Percentiles rank a stretch among this genome's conserved stretches.
phyloP scores from a whole-genome alignment of 179 eudicot species.

The Nepenthes alata region DNA sequence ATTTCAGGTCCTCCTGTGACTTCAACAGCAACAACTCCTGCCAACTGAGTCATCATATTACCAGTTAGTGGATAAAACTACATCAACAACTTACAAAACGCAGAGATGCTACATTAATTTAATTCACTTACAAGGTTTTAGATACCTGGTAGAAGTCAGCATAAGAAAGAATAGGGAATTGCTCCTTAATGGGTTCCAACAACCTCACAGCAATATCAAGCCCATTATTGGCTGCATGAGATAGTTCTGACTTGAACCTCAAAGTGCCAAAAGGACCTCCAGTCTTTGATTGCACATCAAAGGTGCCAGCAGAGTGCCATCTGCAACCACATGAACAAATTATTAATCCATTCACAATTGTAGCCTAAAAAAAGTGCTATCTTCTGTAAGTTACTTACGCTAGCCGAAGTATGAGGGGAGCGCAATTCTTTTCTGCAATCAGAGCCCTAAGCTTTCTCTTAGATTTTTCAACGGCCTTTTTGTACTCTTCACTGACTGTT shows the following conservation, averaged over 20 bases:
- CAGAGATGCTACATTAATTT: too few relatives aligned
- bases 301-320: conserved; percentile 99
- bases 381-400: conserved; percentile 27
- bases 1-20: conserved; percentile 85
- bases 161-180: conserved; percentile 56
- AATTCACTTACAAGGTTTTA: too few relatives aligned
- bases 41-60: conserved; percentile 26
- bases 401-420: conserved; percentile 76
- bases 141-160: conserved; percentile 80
- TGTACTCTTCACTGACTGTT: conserved; percentile 51
- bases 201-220: conserved; percentile 73
- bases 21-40: conserved; percentile 85
- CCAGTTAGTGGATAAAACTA: background rate
- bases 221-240: conserved; percentile 77
- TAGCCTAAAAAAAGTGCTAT: background rate
- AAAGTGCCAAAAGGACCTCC: conserved; percentile 99
- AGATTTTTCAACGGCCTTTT: conserved; percentile 49
- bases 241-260: conserved; percentile 52
- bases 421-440: conserved; percentile 63
- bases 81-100: background rate
- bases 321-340: conserved; percentile 17
- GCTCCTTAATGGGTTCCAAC: conserved; percentile 72
- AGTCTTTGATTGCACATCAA: conserved; percentile 50
- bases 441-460: conserved; percentile 60
- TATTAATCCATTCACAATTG: background rate